Evolutionary conservation across 257 asterid genomes (phyloP).

Genomic region (Primulina eburnea): DNA sequence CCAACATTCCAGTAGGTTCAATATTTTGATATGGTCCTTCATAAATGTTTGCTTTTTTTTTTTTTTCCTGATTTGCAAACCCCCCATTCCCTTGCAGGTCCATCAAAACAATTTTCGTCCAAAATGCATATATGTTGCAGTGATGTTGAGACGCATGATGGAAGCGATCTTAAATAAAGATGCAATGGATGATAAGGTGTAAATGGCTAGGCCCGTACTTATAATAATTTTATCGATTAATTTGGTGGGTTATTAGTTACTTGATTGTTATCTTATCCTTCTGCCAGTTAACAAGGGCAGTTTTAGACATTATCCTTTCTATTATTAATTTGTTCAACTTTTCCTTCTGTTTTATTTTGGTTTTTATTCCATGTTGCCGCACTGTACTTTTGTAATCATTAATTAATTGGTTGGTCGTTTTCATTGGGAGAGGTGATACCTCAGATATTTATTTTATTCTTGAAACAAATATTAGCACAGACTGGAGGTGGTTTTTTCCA

Average conservation of each 20-base stretch:
- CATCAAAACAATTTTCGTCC: constrained; percentile 66
- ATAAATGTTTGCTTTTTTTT: constrained; percentile 8
- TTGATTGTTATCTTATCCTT: too few relatives aligned
- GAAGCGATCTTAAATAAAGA: constrained; percentile 94
- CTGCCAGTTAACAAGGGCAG: too few relatives aligned
- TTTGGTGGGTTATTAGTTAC: too few relatives aligned
- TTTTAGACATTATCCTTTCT: neutral
- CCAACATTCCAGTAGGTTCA: constrained; percentile 73
- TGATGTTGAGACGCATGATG: constrained; percentile 96
- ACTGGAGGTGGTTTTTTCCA: constrained; percentile 11
- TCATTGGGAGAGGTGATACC: neutral
- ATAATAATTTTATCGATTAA: too few relatives aligned
- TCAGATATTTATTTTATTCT: constrained; percentile 2
- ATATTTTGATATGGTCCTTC: constrained; percentile 14
- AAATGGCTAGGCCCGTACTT: neutral
- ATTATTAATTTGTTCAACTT: neutral
- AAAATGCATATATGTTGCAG: constrained; percentile 92
- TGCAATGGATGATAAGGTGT: constrained; percentile 95
- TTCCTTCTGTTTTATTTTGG: neutral
- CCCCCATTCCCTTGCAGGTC: constrained; percentile 39
- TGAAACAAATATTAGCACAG: neutral
- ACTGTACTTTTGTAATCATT: constrained; percentile 1
- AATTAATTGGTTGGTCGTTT: neutral
- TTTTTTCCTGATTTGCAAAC: constrained; percentile 19
- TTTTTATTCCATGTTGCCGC: constrained; percentile 3